Conservation (phyloP, 345 rosid genomes). For the Draba incana region DNA sequence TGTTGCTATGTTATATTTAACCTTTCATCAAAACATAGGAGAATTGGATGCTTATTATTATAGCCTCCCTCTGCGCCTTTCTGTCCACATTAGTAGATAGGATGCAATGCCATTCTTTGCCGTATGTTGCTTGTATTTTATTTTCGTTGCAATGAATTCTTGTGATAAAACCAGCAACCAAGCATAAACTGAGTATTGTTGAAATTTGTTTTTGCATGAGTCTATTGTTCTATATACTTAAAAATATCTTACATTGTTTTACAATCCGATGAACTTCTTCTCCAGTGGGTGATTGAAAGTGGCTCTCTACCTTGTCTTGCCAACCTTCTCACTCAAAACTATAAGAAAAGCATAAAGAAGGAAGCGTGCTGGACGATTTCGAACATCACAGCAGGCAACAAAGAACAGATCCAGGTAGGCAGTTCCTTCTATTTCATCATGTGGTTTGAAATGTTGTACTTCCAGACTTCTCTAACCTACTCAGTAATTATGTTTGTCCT, state of each 20-base stretch:
- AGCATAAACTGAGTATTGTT: slow-evolving; percentile 11
- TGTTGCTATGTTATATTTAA: slow-evolving; percentile 2
- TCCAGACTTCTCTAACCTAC: slow-evolving; percentile 1
- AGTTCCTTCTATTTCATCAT: slow-evolving; percentile 15
- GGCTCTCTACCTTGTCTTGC: slow-evolving; percentile 78
- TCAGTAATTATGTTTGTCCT: neutral
- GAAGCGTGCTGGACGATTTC: slow-evolving; percentile 99
- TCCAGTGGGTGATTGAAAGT: slow-evolving; percentile 67
- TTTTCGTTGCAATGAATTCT: slow-evolving; percentile 12
- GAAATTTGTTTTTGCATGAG: neutral
- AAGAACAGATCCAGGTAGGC: slow-evolving; percentile 81
- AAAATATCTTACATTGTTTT: neutral
- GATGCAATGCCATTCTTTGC: slow-evolving; percentile 2
- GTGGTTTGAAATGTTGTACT: neutral
- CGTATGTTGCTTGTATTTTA: slow-evolving; percentile 3
- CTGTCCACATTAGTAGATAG: slow-evolving; percentile 15
- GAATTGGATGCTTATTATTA: slow-evolving; percentile 13
- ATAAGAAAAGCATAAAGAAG: slow-evolving; percentile 91
- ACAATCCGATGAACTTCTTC: slow-evolving; percentile 14
- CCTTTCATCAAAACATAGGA: neutral
- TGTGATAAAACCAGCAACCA: neutral
- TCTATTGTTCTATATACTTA: slow-evolving; percentile 8
- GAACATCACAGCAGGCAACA: slow-evolving; percentile 93
- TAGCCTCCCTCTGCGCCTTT: neutral
- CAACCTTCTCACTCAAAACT: slow-evolving; percentile 66